Conservation (phyloP, 2,329 filamentous ascomycete species). For the Cercospora berteroae region DNA sequence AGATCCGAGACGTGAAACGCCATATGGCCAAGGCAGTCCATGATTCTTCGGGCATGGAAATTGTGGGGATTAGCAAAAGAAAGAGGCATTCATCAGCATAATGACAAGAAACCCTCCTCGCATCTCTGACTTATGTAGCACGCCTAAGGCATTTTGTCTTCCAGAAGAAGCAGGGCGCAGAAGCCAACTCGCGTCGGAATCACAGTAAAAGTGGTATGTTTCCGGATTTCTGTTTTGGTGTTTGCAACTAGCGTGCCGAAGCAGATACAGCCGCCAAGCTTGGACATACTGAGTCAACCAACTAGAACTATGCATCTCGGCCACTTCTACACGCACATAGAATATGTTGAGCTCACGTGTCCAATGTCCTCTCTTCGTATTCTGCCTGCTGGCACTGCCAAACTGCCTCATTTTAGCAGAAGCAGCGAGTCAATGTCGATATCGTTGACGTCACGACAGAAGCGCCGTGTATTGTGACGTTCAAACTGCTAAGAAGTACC, state of each 20-base stretch:
- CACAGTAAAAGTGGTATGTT: background rate
- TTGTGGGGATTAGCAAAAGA: background rate
- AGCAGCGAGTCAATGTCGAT: background rate
- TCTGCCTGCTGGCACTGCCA: background rate
- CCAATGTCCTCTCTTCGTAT: too few species aligned
- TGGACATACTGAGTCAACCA: background rate
- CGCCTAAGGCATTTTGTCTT: background rate
- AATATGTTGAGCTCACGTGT: background rate
- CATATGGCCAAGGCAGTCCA: background rate
- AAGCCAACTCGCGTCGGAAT: background rate
- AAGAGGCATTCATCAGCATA: background rate
- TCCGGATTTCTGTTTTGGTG: background rate
- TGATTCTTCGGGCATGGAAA: background rate
- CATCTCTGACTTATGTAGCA: background rate
- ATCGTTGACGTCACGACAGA: slow-evolving; percentile 10
- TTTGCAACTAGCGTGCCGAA: background rate
- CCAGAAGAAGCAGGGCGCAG: background rate
- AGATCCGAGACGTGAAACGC: background rate
- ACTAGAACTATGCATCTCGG: background rate
- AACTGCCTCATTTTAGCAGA: too few species aligned
- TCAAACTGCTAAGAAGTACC: slow-evolving; percentile 1
- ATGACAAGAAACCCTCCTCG: background rate
- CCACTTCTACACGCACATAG: background rate
- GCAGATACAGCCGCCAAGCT: background rate
- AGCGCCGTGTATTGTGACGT: background rate